Base-by-base conservation (phyloP, 2,329 filamentous ascomycete genomes). In the Zymoseptoria crescenta region DNA sequence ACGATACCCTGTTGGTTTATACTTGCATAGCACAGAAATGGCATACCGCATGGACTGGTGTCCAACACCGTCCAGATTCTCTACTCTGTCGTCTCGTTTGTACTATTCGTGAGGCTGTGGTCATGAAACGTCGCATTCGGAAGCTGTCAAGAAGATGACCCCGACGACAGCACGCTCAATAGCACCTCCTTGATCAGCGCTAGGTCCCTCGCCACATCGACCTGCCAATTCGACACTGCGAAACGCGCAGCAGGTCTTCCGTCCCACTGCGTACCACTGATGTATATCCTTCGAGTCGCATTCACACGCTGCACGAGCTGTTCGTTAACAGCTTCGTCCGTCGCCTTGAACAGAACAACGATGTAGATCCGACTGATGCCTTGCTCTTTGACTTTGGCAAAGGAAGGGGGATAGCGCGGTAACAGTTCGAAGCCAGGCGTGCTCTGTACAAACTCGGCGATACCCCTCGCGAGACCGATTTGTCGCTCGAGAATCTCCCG, bases 181-280 rank as follows among this genome's bases (percentile, higher is more conserved):
- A 96, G 72, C 2, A 92, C 85, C 4, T 79, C 75, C 61, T 77
- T 80, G 16, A 95, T 81, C n/a, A 90, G 72, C 20, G 74, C 75
- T 60, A 87, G 75, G 70, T 96, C 91, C 60, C 80, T 79, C 53
- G 85, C 79, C 0, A 86, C 79, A 68, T 92, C 80, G 1, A 89
- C 87, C 72, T 83, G 83, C 90, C 91, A 96, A 69, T 89, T 96
- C 48, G 88, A 87, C 49, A 96, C 84, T 0, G 93, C 92, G 66
- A 96, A 83, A n/a, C 93, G 81, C 61, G 86, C 87, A 8, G 92
- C 92, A 58, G 86, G 82, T 58, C 79, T 76, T 0, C 87, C 88
- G 49, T 84, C 78, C 91, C 91, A 96, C 52, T 75, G 80, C 10
- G 90, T 96, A 0, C 89, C 89, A 60, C 88, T 91, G 4, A 96